Percentiles rank a stretch among this genome's conserved stretches.
Conservation (phyloP, 2,329 filamentous ascomycete genomes). For the Penicillium sumatraense region DNA sequence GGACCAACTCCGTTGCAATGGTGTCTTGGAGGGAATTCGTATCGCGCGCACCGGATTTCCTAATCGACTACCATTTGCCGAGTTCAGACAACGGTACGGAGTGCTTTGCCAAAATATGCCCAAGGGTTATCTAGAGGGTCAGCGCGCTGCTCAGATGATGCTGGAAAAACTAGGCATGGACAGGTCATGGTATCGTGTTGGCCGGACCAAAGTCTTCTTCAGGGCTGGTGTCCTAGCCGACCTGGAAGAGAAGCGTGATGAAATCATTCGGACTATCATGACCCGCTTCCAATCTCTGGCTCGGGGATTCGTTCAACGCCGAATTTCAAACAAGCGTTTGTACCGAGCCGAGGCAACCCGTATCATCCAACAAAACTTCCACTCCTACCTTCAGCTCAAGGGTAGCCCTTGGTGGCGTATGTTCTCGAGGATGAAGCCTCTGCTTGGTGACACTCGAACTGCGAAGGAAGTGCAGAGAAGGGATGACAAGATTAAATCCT, state of each 20-base stretch:
- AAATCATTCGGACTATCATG: slow-evolving; percentile 92
- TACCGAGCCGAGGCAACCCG: slow-evolving; percentile 93
- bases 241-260: slow-evolving; percentile 92
- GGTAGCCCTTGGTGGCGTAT: slow-evolving; percentile 98
- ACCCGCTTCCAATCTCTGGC: slow-evolving; percentile 89
- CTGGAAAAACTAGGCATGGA: slow-evolving; percentile 88
- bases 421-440: slow-evolving; percentile 90
- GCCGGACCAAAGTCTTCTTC: slow-evolving; percentile 97
- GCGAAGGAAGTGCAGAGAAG: slow-evolving; percentile 92
- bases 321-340: slow-evolving; percentile 87
- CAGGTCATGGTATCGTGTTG: slow-evolving; percentile 84
- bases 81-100: slow-evolving; percentile 95
- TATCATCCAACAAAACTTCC: slow-evolving; percentile 94
- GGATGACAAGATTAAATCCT: slow-evolving; percentile 87
- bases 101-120: slow-evolving; percentile 89
- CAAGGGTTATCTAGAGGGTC: slow-evolving; percentile 87
- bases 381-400: slow-evolving; percentile 86
- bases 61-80: slow-evolving; percentile 86
- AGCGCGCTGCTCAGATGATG: slow-evolving; percentile 82
- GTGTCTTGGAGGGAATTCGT: slow-evolving; percentile 97
- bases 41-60: slow-evolving; percentile 97
- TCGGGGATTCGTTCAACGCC: slow-evolving; percentile 84
- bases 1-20: slow-evolving; percentile 96
- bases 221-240: slow-evolving; percentile 93
- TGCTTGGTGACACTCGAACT: slow-evolving; percentile 88